A percentile compares a stretch with the other conserved stretches of the same genome.
These are phyloP conservation scores for Isoetes taiwanensis DNA, from an alignment of 75 land plant genomes.

Conservation along the genomic window DNA sequence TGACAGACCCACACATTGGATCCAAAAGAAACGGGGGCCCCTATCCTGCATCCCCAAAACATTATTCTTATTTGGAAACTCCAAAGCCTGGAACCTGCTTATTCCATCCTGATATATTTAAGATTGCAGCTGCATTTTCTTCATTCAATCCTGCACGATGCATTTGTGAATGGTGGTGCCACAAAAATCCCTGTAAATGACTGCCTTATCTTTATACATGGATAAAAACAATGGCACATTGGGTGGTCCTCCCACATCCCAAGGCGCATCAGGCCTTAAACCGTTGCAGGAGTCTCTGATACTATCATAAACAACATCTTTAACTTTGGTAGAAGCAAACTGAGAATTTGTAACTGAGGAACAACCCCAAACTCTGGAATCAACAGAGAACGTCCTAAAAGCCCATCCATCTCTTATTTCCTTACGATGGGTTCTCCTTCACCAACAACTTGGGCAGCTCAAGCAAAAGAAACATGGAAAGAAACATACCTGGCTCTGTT, in stretches of 20 bases:
- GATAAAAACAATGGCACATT: conserved; percentile 39
- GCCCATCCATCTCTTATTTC: background rate
- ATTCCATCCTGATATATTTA: conserved; percentile 37
- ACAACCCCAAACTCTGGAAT: conserved; percentile 29
- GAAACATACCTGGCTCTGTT: no score
- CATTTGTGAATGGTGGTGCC: conserved; percentile 31
- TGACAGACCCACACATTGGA: conserved; percentile 46
- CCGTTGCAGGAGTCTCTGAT: conserved; percentile 28
- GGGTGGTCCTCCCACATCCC: conserved; percentile 15
- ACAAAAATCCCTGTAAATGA: conserved; percentile 35
- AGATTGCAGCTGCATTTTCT: conserved; percentile 34
- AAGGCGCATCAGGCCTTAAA: conserved; percentile 27
- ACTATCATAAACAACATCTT: conserved; percentile 37
- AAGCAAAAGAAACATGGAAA: no score
- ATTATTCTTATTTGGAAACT: conserved; percentile 13
- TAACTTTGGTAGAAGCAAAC: conserved; percentile 29
- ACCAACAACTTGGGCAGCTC: no score
- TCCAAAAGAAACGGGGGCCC: conserved; percentile 24
- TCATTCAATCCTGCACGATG: conserved; percentile 35
- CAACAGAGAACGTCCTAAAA: conserved; percentile 32
- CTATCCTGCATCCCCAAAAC: background rate
- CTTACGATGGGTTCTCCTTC: no score
- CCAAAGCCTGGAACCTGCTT: conserved; percentile 21
- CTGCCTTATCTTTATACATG: conserved; percentile 25
- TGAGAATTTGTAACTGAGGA: conserved; percentile 20